Evolutionary conservation across 768 basidiomycete species (phyloP).

Genomic region (Leccinellum rugosiceps): DNA sequence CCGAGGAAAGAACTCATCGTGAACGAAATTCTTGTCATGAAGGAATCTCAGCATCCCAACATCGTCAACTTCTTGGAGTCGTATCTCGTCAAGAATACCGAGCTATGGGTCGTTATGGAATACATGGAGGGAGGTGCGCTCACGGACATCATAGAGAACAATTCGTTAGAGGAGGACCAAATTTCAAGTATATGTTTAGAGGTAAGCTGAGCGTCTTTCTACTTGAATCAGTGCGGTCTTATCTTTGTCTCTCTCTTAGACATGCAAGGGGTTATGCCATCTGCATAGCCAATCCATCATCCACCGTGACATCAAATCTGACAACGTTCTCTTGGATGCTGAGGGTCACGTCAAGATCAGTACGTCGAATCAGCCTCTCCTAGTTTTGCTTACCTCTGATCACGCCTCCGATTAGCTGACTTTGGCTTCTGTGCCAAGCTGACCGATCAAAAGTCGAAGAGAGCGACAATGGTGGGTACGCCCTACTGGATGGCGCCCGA

Average conservation of each 20-base stretch:
- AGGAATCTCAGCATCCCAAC: slow-evolving; percentile 94
- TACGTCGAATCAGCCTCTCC: slow-evolving; percentile 39
- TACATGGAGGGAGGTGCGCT: slow-evolving; percentile 98
- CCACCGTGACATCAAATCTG: slow-evolving; percentile 95
- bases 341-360: slow-evolving; percentile 97
- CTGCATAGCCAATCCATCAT: slow-evolving; percentile 93
- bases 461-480: slow-evolving; percentile 97
- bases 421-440: slow-evolving; percentile 97
- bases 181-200: slow-evolving; percentile 89
- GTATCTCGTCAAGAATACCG: slow-evolving; percentile 82
- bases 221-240: neutral
- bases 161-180: slow-evolving; percentile 91
- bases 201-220: slow-evolving; percentile 45
- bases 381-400: slow-evolving; percentile 1
- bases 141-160: slow-evolving; percentile 97
- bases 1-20: slow-evolving; percentile 97
- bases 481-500: slow-evolving; percentile 99
- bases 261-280: slow-evolving; percentile 92
- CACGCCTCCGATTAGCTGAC: slow-evolving; percentile 59
- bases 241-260: slow-evolving; percentile 45
- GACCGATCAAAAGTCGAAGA: slow-evolving; percentile 94
- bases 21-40: slow-evolving; percentile 98
- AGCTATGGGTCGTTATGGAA: slow-evolving; percentile 98
- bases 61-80: slow-evolving; percentile 95
- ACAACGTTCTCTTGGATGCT: slow-evolving; percentile 91